Evolutionary conservation across 345 rosid species (phyloP), one percentile per base, ranked within the genome.

Genomic region (Carallia pectinifolia): DNA sequence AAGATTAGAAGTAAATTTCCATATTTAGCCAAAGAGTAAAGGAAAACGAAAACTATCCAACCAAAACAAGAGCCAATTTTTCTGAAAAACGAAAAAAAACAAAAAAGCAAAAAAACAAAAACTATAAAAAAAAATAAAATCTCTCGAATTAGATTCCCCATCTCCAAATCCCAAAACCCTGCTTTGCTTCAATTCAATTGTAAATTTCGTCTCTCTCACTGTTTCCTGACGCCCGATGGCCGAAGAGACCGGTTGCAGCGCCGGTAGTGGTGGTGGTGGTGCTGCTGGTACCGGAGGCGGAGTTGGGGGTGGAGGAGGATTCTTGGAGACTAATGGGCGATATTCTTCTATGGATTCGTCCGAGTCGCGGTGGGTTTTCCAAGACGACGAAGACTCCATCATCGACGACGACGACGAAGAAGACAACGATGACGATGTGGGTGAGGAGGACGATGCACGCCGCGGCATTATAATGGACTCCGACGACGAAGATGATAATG

Each of bases 291-390:
- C 30, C 2, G 58, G 58, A 2, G 58, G 58, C 7, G 84, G 81
- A 36, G 61, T 66, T 31, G 55, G 77, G 7, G 34, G 47, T 1
- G 80, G 75, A 8, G 85, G 82, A 37, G 80, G 86, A 80, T 81
- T 84, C 50, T 65, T 78, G 7, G 97, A 85, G 71, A 77, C 69
- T 69, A 83, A 58, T 65, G 85, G 88, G 23, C 80, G 85, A 58
- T 50, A 84, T 64, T 81, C 76, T 17, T 95, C 97, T 23, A 77
- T 89, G 81, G 97, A 91, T 81, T 92, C 96, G 13, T 47, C 77
- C 52, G 99, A 90, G 76, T 95, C 97, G 62, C 89, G 97, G 6
- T 95, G 99, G 99, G 98, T 95, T 54, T 90, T 85, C 73, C 97
- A 86, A 69, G 90, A 89, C 66, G 97, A 89, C 50, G 98, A 93